A percentile compares a stretch with the other conserved stretches of the same genome.
These are phyloP conservation scores for Cladorrhinum sp. DNA, from an alignment of 2,329 filamentous ascomycete species.

Conservation along the genomic window DNA sequence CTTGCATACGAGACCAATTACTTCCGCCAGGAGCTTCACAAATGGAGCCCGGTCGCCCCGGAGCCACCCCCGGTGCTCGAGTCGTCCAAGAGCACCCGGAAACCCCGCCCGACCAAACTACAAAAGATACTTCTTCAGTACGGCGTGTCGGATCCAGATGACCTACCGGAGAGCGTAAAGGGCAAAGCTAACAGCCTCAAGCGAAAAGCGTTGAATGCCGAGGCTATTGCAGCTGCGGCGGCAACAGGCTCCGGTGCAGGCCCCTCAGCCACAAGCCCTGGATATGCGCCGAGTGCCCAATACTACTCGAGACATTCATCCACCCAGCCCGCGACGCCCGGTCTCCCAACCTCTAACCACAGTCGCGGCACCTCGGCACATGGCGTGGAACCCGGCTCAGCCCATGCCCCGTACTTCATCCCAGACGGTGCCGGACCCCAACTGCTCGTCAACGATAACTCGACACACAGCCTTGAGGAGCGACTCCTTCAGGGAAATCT, in stretches of 20 bases:
- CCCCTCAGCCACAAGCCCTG: constrained; percentile 36
- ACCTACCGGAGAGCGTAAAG: constrained; percentile 78
- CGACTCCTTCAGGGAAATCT: constrained; percentile 45
- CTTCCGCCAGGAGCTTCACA: constrained; percentile 92
- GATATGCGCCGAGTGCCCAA: constrained; percentile 32
- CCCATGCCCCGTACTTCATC: constrained; percentile 45
- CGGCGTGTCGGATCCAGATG: constrained; percentile 85
- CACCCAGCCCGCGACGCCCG: constrained; percentile 38
- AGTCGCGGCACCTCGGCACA: constrained; percentile 35
- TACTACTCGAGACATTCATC: constrained; percentile 36
- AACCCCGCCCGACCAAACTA: constrained; percentile 92
- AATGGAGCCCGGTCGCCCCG: constrained; percentile 87
- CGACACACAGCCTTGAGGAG: constrained; percentile 47
- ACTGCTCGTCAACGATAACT: constrained; percentile 40
- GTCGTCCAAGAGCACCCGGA: constrained; percentile 85
- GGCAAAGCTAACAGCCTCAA: constrained; percentile 73
- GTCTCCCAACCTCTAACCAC: constrained; percentile 31
- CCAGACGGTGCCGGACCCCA: constrained; percentile 40
- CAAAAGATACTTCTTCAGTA: constrained; percentile 90
- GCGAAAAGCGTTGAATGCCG: constrained; percentile 64
- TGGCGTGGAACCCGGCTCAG: constrained; percentile 35
- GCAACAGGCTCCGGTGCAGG: constrained; percentile 19
- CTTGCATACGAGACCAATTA: constrained; percentile 95
- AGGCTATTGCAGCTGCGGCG: constrained; percentile 44
- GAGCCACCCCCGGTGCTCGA: constrained; percentile 82